A percentile compares a stretch with the other conserved stretches of the same genome.
These are phyloP conservation scores for Dactylellina haptotyla DNA, from an alignment of 2,329 filamentous ascomycete genomes.

Conservation along the genomic window DNA sequence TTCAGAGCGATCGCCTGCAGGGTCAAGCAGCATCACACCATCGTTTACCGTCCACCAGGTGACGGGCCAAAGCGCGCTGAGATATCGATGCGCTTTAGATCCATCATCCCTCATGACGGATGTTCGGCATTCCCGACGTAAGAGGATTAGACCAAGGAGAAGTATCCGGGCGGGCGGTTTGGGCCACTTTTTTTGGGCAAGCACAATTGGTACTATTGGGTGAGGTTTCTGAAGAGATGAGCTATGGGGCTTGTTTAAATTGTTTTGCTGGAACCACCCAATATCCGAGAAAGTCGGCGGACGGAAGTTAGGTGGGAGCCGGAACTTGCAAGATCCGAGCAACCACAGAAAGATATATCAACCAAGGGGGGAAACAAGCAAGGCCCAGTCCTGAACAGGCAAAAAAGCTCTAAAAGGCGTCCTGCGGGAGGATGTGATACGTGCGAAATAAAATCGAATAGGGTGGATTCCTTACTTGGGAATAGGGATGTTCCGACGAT, in stretches of 20 bases:
- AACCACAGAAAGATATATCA: not conserved
- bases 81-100: too few species aligned
- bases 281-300: constrained; percentile 41
- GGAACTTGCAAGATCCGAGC: constrained; percentile 42
- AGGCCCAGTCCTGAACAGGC: constrained; percentile 7
- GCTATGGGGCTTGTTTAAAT: not conserved
- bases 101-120: too few species aligned
- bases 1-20: too few species aligned
- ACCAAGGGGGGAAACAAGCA: not conserved
- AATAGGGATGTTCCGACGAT: not conserved
- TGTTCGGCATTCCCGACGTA: constrained; percentile 22
- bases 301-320: constrained; percentile 47
- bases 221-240: not conserved
- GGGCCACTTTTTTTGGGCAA: not conserved
- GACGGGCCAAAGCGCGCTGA: too few species aligned
- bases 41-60: too few species aligned
- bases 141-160: too few species aligned
- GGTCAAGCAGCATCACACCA: too few species aligned
- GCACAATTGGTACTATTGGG: not conserved
- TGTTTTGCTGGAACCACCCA: constrained; percentile 14
- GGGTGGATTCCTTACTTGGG: not conserved
- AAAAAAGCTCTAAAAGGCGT: constrained; percentile 5
- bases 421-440: constrained; percentile 4
- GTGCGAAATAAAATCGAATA: not conserved
- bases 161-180: too few species aligned